Base-by-base conservation (phyloP, 495 filamentous ascomycete species). In the Xylaria telfairii region DNA sequence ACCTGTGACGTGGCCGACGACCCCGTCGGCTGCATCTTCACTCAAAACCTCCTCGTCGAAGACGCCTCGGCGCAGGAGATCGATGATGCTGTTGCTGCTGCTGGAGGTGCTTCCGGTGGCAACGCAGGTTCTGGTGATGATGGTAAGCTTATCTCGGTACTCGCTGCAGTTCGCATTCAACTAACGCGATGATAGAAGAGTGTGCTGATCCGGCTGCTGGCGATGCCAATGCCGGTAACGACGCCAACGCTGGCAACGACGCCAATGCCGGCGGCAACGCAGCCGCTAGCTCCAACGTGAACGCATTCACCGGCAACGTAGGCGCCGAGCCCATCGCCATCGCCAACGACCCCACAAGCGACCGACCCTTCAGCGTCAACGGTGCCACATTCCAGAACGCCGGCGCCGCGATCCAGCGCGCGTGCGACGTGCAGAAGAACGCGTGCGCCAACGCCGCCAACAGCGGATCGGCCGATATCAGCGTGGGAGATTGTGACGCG, bases 1-100 rank as follows among this genome's bases (percentile, higher is more conserved):
- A 88, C 87, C 66, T 92, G 90, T 75, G 79, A 88, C 71, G 75
- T 70, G 15, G 71, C 59, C 0, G 76, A 87, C 60, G 89, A 91
- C 74, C 54, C 81, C 5, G 79, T 78, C 7, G 90, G 90, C 24
- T 92, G 90, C 81, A 92, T 92, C 72, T 86, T 89, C 79, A 83
- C 86, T 28, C 79, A 87, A 74, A 85, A 87, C 71, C 86, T 91
- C 4, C 78, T 90, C 19, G 87, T 89, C 30, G 81, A 87, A 17
- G 89, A 89, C 65, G 87, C 85, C 21, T 83, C 85, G n/a, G 82
- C 81, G 26, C 82, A 73, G 24, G 87, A 91, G 72, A 89, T 91
- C 70, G 69, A 74, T 41, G 83, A 85, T 34, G 88, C 87, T 28
- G 86, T 87, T 49, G 84, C 72, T 10, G 74, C 75, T 21, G 79